Conservation (phyloP, 2,329 filamentous ascomycete genomes). For the Alternaria sp. region DNA sequence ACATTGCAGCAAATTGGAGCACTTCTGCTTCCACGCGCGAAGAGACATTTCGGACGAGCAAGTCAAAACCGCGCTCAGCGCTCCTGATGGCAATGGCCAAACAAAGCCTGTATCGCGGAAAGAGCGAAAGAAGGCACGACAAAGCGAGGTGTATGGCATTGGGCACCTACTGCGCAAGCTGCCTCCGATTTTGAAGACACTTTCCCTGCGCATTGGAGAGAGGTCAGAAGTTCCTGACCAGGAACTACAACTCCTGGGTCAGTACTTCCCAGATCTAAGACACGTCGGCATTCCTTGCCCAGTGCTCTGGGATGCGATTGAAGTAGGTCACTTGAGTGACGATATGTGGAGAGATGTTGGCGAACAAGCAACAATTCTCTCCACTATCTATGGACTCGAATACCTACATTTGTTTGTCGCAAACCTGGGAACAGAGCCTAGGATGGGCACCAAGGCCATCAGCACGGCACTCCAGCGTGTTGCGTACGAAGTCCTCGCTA, state of each 20-base stretch:
- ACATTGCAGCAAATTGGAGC: neutral
- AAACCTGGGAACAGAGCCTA: neutral
- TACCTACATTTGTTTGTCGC: neutral
- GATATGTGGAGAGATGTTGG: neutral
- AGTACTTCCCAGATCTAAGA: neutral
- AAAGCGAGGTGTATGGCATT: neutral
- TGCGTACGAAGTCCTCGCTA: neutral
- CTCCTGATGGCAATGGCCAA: neutral
- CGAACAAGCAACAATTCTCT: neutral
- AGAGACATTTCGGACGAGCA: neutral
- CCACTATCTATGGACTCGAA: neutral
- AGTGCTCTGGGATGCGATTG: neutral
- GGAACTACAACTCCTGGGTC: neutral
- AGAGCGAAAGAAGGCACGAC: neutral
- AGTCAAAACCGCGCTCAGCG: neutral
- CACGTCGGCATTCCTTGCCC: neutral
- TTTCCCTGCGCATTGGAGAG: neutral
- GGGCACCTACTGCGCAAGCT: neutral
- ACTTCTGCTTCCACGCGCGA: neutral
- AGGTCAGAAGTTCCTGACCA: neutral
- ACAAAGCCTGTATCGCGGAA: neutral
- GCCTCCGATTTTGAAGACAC: neutral
- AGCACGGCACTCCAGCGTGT: neutral
- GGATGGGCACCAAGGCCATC: neutral
- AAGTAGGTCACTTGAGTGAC: neutral